Percentiles rank a stretch among this genome's conserved stretches.
Evolutionary conservation across 192 early-diverging fungal genomes (phyloP).

Genomic region (Piromyces finnis): DNA sequence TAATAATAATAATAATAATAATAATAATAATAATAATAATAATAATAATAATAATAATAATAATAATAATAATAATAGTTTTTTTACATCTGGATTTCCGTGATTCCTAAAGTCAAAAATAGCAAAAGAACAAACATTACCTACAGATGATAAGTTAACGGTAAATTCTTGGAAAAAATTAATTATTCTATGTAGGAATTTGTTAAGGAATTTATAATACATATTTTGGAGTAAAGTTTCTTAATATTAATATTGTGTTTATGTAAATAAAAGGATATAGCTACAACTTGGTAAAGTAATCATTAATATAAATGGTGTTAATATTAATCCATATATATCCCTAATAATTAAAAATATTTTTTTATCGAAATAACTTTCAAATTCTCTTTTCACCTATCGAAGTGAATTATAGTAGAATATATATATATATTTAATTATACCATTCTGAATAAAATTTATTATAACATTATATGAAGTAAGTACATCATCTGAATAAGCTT

Average conservation of each 20-base stretch:
- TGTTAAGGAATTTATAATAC: conserved; percentile 2
- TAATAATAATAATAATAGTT: too few species aligned
- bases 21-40: too few species aligned
- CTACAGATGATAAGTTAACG: conserved; percentile 73
- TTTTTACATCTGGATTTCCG: background rate
- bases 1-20: too few species aligned
- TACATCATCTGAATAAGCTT: conserved; percentile 66
- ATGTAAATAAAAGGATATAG: conserved; percentile 18
- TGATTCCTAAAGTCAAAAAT: conserved; percentile 44
- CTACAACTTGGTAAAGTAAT: conserved; percentile 17
- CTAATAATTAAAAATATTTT: conserved; percentile 60
- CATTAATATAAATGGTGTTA: conserved; percentile 71
- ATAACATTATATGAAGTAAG: too few species aligned
- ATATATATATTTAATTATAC: too few species aligned
- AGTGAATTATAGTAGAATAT: background rate
- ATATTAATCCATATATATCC: conserved; percentile 61
- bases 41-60: too few species aligned
- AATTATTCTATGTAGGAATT: conserved; percentile 54
- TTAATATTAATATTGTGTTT: too few species aligned
- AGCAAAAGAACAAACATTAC: conserved; percentile 94
- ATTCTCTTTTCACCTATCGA: conserved; percentile 65
- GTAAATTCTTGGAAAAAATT: conserved; percentile 95
- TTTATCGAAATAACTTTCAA: conserved; percentile 58
- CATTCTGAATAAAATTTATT: too few species aligned
- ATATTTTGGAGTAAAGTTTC: too few species aligned